Conservation (phyloP, 495 filamentous ascomycete genomes). For the Pyrenula aspistea region DNA sequence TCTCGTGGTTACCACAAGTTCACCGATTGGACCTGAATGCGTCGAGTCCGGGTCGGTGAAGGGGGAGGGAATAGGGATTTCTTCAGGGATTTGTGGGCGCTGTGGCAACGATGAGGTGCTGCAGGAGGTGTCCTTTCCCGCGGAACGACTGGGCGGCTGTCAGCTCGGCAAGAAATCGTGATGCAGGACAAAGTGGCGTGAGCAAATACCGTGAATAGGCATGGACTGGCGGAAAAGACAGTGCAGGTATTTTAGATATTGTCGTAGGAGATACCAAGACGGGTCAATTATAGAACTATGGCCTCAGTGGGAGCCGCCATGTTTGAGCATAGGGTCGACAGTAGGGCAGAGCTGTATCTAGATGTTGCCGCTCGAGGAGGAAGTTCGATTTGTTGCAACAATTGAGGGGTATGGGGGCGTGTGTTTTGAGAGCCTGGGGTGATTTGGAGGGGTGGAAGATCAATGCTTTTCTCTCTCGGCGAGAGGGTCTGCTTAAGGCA, state of each 20-base stretch:
- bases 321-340: neutral
- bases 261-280: neutral
- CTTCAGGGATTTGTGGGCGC: too few species aligned
- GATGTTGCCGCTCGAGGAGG: neutral
- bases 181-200: neutral
- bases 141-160: neutral
- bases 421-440: neutral
- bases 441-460: neutral
- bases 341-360: neutral
- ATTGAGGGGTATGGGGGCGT: neutral
- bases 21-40: neutral
- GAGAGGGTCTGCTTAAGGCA: neutral
- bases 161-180: neutral
- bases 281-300: neutral
- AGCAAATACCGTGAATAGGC: neutral
- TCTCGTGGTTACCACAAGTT: neutral
- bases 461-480: neutral
- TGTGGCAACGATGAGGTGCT: neutral
- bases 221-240: neutral
- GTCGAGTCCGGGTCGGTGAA: neutral
- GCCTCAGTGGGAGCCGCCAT: neutral
- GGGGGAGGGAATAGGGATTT: neutral
- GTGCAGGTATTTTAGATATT: neutral
- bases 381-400: neutral
- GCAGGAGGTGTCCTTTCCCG: neutral